phyloP scores from a whole-genome alignment of 805 yeast genomes.

The Candida maesae region DNA sequence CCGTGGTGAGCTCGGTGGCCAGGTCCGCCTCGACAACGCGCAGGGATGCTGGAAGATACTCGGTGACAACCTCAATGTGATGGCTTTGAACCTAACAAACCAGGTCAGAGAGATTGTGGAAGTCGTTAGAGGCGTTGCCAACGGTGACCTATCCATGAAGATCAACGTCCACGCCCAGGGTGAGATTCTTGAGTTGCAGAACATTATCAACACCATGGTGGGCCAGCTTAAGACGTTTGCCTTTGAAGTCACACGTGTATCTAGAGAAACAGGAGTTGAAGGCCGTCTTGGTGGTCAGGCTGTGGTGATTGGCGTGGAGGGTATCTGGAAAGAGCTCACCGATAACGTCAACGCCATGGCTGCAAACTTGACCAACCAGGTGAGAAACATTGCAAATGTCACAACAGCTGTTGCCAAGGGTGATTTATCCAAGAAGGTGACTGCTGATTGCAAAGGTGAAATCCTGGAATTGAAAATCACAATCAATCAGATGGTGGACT shows the following conservation, averaged over 20 bases:
- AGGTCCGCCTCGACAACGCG: slow-evolving; percentile 72
- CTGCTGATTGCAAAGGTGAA: slow-evolving; percentile 89
- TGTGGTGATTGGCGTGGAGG: slow-evolving; percentile 83
- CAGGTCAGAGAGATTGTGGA: slow-evolving; percentile 90
- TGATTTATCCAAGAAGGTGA: slow-evolving; percentile 78
- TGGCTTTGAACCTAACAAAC: slow-evolving; percentile 84
- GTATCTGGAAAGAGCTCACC: slow-evolving; percentile 86
- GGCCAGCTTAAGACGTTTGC: slow-evolving; percentile 85
- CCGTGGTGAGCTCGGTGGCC: slow-evolving; percentile 85
- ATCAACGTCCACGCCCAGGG: slow-evolving; percentile 92
- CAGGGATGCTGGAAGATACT: slow-evolving; percentile 87
- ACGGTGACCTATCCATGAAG: slow-evolving; percentile 78
- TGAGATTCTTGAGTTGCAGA: slow-evolving; percentile 78
- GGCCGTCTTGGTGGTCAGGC: slow-evolving; percentile 91
- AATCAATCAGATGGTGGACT: slow-evolving; percentile 90
- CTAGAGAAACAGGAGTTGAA: slow-evolving; percentile 88
- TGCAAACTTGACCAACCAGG: slow-evolving; percentile 83
- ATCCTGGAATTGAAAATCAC: slow-evolving; percentile 80
- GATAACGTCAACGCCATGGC: slow-evolving; percentile 93
- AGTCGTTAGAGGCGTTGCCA: slow-evolving; percentile 84
- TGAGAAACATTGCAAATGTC: slow-evolving; percentile 83
- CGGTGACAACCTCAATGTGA: slow-evolving; percentile 83
- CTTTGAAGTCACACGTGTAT: slow-evolving; percentile 82
- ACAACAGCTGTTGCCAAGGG: slow-evolving; percentile 91
- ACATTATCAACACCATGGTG: slow-evolving; percentile 88